phyloP scores from a whole-genome alignment of 768 basidiomycete genomes.

The Lactarius akahatsu region DNA sequence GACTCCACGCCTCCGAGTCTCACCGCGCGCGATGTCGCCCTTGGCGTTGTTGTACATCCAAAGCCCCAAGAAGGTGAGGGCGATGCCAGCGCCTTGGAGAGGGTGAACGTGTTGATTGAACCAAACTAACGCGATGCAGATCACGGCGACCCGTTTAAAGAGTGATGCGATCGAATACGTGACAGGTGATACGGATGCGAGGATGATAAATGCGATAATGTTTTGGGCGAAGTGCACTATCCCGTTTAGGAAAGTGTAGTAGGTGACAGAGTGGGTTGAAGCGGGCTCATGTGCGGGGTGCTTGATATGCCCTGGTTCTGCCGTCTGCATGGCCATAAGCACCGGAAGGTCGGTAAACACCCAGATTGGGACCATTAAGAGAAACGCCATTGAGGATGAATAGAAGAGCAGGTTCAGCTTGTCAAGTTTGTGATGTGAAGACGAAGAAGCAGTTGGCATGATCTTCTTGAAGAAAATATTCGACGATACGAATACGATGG shows the following conservation, averaged over 20 bases:
- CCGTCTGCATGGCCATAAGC: slow-evolving; percentile 47
- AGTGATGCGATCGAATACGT: slow-evolving; percentile 98
- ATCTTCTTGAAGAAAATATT: slow-evolving; percentile 99
- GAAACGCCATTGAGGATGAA: slow-evolving; percentile 90
- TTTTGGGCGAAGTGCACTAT: slow-evolving; percentile 96
- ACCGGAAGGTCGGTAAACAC: slow-evolving; percentile 79
- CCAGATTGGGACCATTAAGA: slow-evolving; percentile 97
- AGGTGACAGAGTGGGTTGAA: slow-evolving; percentile 61
- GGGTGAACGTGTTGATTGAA: slow-evolving; percentile 85
- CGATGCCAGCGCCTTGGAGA: slow-evolving; percentile 87
- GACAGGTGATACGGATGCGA: slow-evolving; percentile 94
- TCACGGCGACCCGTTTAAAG: slow-evolving; percentile 96
- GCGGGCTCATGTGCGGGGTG: slow-evolving; percentile 49
- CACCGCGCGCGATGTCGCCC: slow-evolving; percentile 87
- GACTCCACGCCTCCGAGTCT: slow-evolving; percentile 79
- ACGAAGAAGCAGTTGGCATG: slow-evolving; percentile 59
- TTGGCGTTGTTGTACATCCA: slow-evolving; percentile 98
- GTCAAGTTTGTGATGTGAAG: slow-evolving; percentile 77
- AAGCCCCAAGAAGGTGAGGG: slow-evolving; percentile 83
- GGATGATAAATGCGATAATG: slow-evolving; percentile 95
- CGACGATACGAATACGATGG: slow-evolving; percentile 93
- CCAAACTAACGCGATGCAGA: slow-evolving; percentile 97
- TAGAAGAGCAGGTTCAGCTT: slow-evolving; percentile 96
- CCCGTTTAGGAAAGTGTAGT: slow-evolving; percentile 91
- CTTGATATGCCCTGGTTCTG: slow-evolving; percentile 42